Evolutionary conservation across 2,329 filamentous ascomycete species (phyloP), one percentile per base, ranked within the genome.

Genomic region (Xylariaceae sp.): DNA sequence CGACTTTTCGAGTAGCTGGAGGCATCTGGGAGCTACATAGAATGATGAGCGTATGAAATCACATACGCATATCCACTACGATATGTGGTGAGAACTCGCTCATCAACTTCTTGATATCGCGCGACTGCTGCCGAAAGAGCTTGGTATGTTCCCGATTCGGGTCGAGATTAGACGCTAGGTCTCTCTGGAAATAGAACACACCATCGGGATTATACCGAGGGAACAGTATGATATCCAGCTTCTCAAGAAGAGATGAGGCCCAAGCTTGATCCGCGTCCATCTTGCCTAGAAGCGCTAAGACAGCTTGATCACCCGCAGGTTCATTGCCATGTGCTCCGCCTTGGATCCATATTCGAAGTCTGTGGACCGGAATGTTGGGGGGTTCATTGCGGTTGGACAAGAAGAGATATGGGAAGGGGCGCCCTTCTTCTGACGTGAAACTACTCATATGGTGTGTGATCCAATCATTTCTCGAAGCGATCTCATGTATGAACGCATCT

Each of bases 31-130:
- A n/a, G n/a, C n/a, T n/a, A n/a, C n/a, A n/a, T n/a, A n/a, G n/a
- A n/a, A n/a, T n/a, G n/a, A n/a, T n/a, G n/a, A n/a, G n/a, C n/a
- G n/a, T n/a, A n/a, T n/a, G n/a, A n/a, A n/a, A n/a, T n/a, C n/a
- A n/a, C n/a, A n/a, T n/a, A n/a, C n/a, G 62, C 56, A 64, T 58
- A 41, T 65, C 63, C n/a, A 63, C 56, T 3, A 56, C 50, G 35
- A 65, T 46, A 39, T 65, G 62, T 8, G 63, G 62, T 11, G 53
- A 47, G 42, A 58, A 64, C 8, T 56, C 50, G 48, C 56, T 61
- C 23, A 64, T 50, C 4, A 58, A 36, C 16, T 50, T 50, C 50
- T 64, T 64, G 46, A 64, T 61, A 6, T 57, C 55, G 10, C 60
- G 50, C 2, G 61, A 59, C 38, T 64, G 62, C 19, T 42, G 50